Conservation (phyloP, 352 stramenopile species). For the Phytophthora pinifolia region DNA sequence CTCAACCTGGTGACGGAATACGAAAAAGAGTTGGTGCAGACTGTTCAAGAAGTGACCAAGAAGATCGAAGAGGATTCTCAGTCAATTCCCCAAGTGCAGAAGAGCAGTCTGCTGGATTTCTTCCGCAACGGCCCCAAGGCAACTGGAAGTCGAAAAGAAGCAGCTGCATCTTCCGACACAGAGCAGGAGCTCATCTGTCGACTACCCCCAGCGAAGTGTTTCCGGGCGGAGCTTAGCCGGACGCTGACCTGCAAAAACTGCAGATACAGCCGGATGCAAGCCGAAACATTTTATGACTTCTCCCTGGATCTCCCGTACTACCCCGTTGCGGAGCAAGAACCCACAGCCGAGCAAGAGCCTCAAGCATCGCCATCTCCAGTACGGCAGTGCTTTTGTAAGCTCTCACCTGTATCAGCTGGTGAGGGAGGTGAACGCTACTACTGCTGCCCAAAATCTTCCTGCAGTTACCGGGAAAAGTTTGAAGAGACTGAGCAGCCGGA, state of each 20-base stretch:
- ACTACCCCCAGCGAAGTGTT: conserved; percentile 73
- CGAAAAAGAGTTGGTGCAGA: conserved; percentile 74
- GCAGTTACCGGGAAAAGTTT: conserved; percentile 61
- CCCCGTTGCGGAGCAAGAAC: conserved; percentile 22
- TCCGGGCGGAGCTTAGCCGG: conserved; percentile 73
- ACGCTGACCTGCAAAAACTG: conserved; percentile 80
- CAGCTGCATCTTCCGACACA: conserved; percentile 19
- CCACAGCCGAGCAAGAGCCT: conserved; percentile 32
- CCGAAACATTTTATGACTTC: conserved; percentile 87
- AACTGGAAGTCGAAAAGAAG: conserved; percentile 8
- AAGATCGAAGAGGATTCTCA: conserved; percentile 35
- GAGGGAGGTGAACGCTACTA: conserved; percentile 45
- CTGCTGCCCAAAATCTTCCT: conserved; percentile 58
- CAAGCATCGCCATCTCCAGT: conserved; percentile 32
- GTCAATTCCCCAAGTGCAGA: conserved; percentile 27
- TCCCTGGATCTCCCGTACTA: conserved; percentile 76
- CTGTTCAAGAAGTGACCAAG: conserved; percentile 36
- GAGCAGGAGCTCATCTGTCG: conserved; percentile 50
- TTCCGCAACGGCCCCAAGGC: conserved; percentile 42
- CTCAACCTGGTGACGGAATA: conserved; percentile 83
- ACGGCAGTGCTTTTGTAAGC: conserved; percentile 64
- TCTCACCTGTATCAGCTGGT: conserved; percentile 34
- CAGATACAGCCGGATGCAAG: conserved; percentile 73
- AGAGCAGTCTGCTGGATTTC: conserved; percentile 60
- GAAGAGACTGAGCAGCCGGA: conserved; percentile 4